Evolutionary conservation across 768 basidiomycete genomes (phyloP).

Genomic region (Boletus tomentosulus): DNA sequence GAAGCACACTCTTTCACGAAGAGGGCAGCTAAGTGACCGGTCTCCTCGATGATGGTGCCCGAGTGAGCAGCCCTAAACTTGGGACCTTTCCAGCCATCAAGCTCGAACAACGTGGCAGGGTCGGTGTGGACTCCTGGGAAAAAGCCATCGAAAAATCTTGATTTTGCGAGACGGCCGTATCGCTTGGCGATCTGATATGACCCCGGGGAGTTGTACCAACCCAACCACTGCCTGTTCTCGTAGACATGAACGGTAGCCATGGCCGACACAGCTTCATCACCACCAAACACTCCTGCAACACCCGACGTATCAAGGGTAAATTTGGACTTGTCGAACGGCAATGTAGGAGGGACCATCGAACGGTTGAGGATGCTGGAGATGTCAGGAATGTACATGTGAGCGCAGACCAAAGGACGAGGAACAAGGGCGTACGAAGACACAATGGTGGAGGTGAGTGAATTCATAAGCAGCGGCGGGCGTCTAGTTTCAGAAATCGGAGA

Average conservation of each 20-base stretch:
- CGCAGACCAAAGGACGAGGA: not conserved
- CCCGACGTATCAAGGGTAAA: constrained; percentile 32
- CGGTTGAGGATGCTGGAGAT: constrained; percentile 12
- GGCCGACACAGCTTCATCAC: constrained; percentile 36
- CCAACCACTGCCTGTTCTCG: constrained; percentile 31
- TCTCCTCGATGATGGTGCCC: constrained; percentile 29
- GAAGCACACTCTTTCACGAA: constrained; percentile 24
- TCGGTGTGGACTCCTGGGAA: constrained; percentile 33
- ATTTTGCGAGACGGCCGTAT: constrained; percentile 31
- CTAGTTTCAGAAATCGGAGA: not conserved
- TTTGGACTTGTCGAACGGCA: constrained; percentile 16
- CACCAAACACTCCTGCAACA: constrained; percentile 36
- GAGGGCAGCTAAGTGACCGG: constrained; percentile 29
- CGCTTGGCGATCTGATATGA: constrained; percentile 34
- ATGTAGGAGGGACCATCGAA: constrained; percentile 8
- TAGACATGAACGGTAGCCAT: constrained; percentile 37
- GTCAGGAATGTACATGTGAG: constrained; percentile 23
- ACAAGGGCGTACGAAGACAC: constrained; percentile 7
- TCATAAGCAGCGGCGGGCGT: not conserved
- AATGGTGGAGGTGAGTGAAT: not conserved
- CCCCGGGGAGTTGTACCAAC: constrained; percentile 39
- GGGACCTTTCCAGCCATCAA: constrained; percentile 31
- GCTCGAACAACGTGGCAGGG: constrained; percentile 30
- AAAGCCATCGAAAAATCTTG: constrained; percentile 32
- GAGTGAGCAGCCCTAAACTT: constrained; percentile 32